These are phyloP conservation scores for Agaricus subrufescens DNA, from an alignment of 768 basidiomycete species.

Conservation along the genomic window DNA sequence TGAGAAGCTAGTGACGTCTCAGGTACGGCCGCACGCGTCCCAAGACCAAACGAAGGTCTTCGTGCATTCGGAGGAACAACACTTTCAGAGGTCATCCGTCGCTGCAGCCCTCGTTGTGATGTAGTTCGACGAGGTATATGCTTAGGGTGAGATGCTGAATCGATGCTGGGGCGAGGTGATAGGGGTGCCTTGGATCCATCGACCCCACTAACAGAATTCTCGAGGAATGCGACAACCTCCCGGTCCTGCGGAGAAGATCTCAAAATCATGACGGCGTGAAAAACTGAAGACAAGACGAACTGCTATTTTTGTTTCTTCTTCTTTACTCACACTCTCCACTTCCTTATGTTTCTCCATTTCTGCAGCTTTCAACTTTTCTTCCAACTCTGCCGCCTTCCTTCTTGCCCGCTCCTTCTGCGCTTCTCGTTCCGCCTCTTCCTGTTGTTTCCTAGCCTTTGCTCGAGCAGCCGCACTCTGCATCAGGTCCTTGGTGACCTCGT, in stretches of 20 bases:
- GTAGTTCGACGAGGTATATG: slow-evolving; percentile 24
- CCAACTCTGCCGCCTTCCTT: slow-evolving; percentile 73
- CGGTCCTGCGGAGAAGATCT: slow-evolving; percentile 15
- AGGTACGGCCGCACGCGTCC: background rate
- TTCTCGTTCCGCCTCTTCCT: slow-evolving; percentile 81
- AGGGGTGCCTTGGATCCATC: slow-evolving; percentile 1
- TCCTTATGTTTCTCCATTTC: slow-evolving; percentile 16
- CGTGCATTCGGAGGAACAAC: slow-evolving; percentile 1
- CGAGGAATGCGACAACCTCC: slow-evolving; percentile 39
- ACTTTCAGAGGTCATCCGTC: slow-evolving; percentile 20
- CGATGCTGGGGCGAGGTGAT: background rate
- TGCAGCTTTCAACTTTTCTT: slow-evolving; percentile 54
- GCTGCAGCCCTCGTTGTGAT: slow-evolving; percentile 23
- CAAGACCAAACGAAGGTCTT: slow-evolving; percentile 9
- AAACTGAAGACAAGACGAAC: background rate
- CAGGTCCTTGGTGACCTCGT: slow-evolving; percentile 64
- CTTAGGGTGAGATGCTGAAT: slow-evolving; percentile 10
- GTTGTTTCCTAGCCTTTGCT: slow-evolving; percentile 71
- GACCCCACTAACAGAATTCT: slow-evolving; percentile 36
- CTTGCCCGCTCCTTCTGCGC: slow-evolving; percentile 76
- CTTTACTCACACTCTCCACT: slow-evolving; percentile 14
- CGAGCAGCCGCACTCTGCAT: slow-evolving; percentile 87
- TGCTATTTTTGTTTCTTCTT: slow-evolving; percentile 12
- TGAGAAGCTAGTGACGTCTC: slow-evolving; percentile 29
- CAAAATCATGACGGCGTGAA: background rate